A percentile compares a stretch with the other conserved stretches of the same genome.
These are phyloP conservation scores for Malassezia equina DNA, from an alignment of 1,284 basidiomycete species.

Conservation along the genomic window DNA sequence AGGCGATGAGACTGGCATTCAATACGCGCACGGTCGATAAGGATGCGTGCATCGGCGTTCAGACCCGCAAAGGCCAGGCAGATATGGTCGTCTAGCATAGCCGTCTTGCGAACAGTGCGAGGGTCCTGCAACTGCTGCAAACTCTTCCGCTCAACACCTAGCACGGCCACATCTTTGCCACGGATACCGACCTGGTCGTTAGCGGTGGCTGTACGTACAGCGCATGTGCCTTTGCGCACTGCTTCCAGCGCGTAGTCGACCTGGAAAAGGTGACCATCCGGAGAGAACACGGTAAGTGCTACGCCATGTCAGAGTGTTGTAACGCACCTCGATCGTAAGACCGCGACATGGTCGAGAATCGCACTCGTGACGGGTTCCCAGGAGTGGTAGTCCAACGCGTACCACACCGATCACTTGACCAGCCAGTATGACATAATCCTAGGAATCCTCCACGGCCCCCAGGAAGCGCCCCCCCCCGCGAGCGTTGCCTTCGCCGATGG, in stretches of 20 bases:
- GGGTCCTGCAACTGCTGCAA: slow-evolving; percentile 95
- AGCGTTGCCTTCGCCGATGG: too few species aligned
- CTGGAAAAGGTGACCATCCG: slow-evolving; percentile 65
- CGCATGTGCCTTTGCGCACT: slow-evolving; percentile 92
- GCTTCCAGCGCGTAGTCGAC: slow-evolving; percentile 98
- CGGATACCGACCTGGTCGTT: slow-evolving; percentile 73
- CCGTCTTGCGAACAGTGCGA: slow-evolving; percentile 91
- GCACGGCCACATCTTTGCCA: slow-evolving; percentile 84
- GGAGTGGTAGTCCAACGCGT: not conserved
- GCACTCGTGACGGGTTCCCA: not conserved
- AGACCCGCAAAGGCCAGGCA: slow-evolving; percentile 97
- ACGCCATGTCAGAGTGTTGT: not conserved
- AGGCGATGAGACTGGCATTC: slow-evolving; percentile 96
- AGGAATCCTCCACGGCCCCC: not conserved
- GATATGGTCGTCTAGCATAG: slow-evolving; percentile 95
- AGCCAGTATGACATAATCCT: not conserved
- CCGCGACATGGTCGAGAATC: slow-evolving; percentile 20
- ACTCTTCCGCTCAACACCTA: slow-evolving; percentile 98
- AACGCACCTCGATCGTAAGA: slow-evolving; percentile 36
- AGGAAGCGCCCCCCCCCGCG: too few species aligned
- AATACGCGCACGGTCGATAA: slow-evolving; percentile 93
- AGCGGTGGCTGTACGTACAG: slow-evolving; percentile 53
- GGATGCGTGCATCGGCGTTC: slow-evolving; percentile 90
- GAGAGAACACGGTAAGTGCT: slow-evolving; percentile 85
- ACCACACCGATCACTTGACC: slow-evolving; percentile 15